Evolutionary conservation across 129 eudicot genomes (phyloP), one percentile per base, ranked within the genome.

Genomic region (Cynara cardunculus): DNA sequence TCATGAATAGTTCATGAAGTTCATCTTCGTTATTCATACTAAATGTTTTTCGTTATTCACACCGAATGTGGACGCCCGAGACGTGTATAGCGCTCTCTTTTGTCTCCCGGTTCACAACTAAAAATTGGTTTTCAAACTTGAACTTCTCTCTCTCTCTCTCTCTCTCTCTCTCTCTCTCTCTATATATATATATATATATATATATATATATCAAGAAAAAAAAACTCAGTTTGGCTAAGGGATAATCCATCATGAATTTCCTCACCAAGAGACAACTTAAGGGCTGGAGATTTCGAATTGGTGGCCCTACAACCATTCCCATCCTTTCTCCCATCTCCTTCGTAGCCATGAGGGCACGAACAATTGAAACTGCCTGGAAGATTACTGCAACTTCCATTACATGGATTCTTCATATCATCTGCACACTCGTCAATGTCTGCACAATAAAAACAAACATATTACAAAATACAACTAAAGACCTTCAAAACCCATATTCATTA

Each of bases 311-410:
- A 87, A 75, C 90, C 86, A 2, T 53, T 34, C 11, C 86, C 86
- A 35, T 78, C 56, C 37, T 75, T 82, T 73, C 41, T 70, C 14
- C 88, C 90, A 26, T 87, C 86, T 9, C 90, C 90, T 64, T 25
- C 24, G 39, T 69, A 85, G 46, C 88, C 88, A 46, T 78, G 41
- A 14, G 83, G 85, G 68, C 90, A 87, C 25, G 84, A 66, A 74
- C 90, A 87, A 3, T 59, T 84, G 56, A 37, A 87, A 34, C 84
- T 39, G 26, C 90, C 88, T 6, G 72, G 80, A 72, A 73, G 69
- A 75, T 87, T 87, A 1, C 69, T 82, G 76, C 90, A 87, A 26
- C 39, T 70, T 24, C 80, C 78, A 27, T 24, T n/a, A n/a, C 85
- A 85, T 1, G 70, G 77, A 70, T 76, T 80, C 31, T 72, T 66